Base-by-base conservation (phyloP, 495 filamentous ascomycete species). In the Hypoxylon crocopeplum region DNA sequence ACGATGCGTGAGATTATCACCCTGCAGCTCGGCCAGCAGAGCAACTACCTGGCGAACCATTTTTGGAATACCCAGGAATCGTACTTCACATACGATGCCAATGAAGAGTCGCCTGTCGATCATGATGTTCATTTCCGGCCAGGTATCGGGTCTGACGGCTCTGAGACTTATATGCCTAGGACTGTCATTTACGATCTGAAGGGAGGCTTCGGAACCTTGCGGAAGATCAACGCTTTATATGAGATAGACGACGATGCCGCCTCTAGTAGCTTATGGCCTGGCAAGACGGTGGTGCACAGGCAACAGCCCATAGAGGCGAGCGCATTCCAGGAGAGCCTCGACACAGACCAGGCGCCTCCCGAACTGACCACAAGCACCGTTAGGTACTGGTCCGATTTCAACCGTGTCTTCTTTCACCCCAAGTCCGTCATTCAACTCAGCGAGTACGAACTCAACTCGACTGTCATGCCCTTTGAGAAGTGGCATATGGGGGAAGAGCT, bases 41-140 rank as follows among this genome's bases (percentile, higher is more conserved):
- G 87, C 66, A 99, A 99, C 75, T 96, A 97, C 65, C 72, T 97
- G 21, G 92, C 88, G n/a, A 96, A 91, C 0, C 94, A 99, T 77
- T 98, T 96, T 70, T 99, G 95, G 95, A 99, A 99, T 65, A 80
- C 91, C 21, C 93, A 97, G 91, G 95, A 98, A 79, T 97, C 93
- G 8, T 98, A 98, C 75, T 98, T 98, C 70, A 97, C 94, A 19
- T 98, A 97, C 69, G 77, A 81, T 7, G 82, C 81, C 25, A 77
- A 86, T 24, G 75, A 85, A 42, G 79, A 84, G 54, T 89, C 91
- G 17, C 81, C 82, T 0, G 74, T 99, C 53, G 85, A 99, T 67
- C 94, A 98, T 79, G 89, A 98, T 71, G 81, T 98, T 44, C 89
- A 95, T 69, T 99, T 96, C 70, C 83, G 93, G 30, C 83, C 90